Base-by-base conservation (phyloP, 768 basidiomycete genomes). In the Rubroboletus pulcherrimus region DNA sequence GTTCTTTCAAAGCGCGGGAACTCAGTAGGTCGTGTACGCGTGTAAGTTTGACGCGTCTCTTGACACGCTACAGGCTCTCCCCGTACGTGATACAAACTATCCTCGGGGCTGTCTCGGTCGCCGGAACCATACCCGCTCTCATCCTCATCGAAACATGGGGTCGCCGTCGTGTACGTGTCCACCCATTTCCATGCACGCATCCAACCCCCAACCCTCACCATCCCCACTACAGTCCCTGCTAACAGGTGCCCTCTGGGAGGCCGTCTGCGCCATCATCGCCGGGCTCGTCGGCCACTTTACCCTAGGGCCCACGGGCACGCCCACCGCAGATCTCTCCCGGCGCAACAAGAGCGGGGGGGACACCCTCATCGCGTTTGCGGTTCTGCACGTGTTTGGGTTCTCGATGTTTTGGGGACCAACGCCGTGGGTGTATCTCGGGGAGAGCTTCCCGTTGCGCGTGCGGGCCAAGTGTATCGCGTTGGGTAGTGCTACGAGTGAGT, bases 391-490 rank as follows among this genome's bases (percentile, higher is more conserved):
- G 30, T 81, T 84, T 62, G 81, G 79, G 8, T 91, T 80, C 70
- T 80, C 81, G 2, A 78, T 86, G 58, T 88, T 87, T 75, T 91
- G 87, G 87, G 88, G 87, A 5, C 84, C 86, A 9, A 84, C 82
- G 37, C 86, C 85, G 62, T 84, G 82, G 83, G 86, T 88, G 7
- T 87, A 87, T 62, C 78, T 88, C n/a, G 86, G 86, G 43, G 88
- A 91, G 74, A 84, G 83, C 24, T 91, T 91, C 80, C 89, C 88
- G 14, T 78, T 90, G 26, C 85, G 88, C 46, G 85, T 91, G 26
- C 81, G 88, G 38, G 79, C 89, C 9, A 89, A 89, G 66, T 75
- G 80, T 59, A 90, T 90, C 63, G 89, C 88, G 0, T 74, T 89
- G 24, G 87, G 86, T 4, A 85, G 85, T 39, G 79, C 79, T 0